Base-by-base conservation (phyloP, 768 basidiomycete genomes). In the Tricholoma saponaceum region DNA sequence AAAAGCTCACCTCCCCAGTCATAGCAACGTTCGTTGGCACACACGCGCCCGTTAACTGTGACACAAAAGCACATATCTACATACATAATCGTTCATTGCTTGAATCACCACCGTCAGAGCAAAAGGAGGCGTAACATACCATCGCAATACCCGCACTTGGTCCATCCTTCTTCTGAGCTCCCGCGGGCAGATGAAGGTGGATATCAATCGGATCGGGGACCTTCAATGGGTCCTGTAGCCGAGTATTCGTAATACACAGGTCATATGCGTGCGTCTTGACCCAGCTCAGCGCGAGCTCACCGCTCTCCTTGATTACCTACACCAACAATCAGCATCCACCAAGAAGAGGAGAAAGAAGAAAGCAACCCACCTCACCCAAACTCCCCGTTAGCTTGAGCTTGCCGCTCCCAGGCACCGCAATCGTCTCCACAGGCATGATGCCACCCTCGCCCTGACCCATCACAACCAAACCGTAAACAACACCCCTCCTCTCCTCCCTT, bases 141-240 rank as follows among this genome's bases (percentile, higher is more conserved):
- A 95, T 93, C 0, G 91, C 90, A 22, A 95, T 79, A 2, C 94
- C 94, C 0, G 93, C 94, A 66, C 89, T 92, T 0, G 94, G 93
- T 0, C 95, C 94, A 65, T 96, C 94, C 74, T 96, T 97, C 80
- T 87, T 92, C 70, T 94, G 89, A 2, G 92, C 90, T 0, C 95
- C 95, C 1, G 90, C 82, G 0, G 95, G 95, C 8, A 96, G 76
- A 67, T 97, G 95, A 14, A 95, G 74, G 64, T 98, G 95, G 9
- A 98, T 74, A 66, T 98, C 93, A 47, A 94, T 82, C 20, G 77
- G 71, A 52, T 89, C 81, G 0, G 85, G 86, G 7, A 84, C 77
- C 65, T 89, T 87, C 61, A 96, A 74, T 14, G 90, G 87, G 64
- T 93, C 90, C 33, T 89, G 83, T 33, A 81, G 74, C 50, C 83